Percentiles rank a stretch among this genome's conserved stretches.
Conservation (phyloP, 129 eudicot species). For the Dittrichia graveolens region DNA sequence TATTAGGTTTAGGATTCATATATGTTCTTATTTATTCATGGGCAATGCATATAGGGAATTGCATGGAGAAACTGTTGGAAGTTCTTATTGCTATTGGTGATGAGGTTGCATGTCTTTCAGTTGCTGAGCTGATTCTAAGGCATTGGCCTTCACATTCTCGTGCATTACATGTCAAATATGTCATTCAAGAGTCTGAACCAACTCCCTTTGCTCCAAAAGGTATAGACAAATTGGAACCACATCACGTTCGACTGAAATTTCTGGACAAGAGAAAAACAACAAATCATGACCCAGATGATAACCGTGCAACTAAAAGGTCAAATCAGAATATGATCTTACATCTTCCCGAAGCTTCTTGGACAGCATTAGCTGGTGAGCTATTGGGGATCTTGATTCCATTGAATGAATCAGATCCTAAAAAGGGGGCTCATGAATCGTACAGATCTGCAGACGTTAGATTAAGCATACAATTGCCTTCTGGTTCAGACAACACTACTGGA, state of each 20-base stretch:
- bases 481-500: slow-evolving; percentile 34
- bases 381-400: slow-evolving; percentile 53
- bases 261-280: slow-evolving; percentile 65
- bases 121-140: slow-evolving; percentile 73
- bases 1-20: slow-evolving; percentile 1
- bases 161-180: slow-evolving; percentile 76
- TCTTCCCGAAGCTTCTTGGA: slow-evolving; percentile 81
- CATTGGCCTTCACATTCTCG: slow-evolving; percentile 99
- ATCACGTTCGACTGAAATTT: slow-evolving; percentile 73
- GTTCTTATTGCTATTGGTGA: slow-evolving; percentile 97
- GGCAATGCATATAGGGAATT: slow-evolving; percentile 72
- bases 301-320: slow-evolving; percentile 51
- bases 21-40: slow-evolving; percentile 19
- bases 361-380: slow-evolving; percentile 59
- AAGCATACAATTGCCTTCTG: slow-evolving; percentile 51
- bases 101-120: slow-evolving; percentile 89
- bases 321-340: slow-evolving; percentile 52
- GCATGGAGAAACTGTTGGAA: slow-evolving; percentile 98
- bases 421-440: slow-evolving; percentile 35
- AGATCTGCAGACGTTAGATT: slow-evolving; percentile 53
- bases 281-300: slow-evolving; percentile 39
- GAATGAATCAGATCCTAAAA: slow-evolving; percentile 39
- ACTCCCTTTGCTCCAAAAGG: slow-evolving; percentile 90
- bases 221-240: slow-evolving; percentile 89
- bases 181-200: slow-evolving; percentile 79